Evolutionary conservation across 495 filamentous ascomycete species (phyloP).

Genomic region (Cercophora samala): DNA sequence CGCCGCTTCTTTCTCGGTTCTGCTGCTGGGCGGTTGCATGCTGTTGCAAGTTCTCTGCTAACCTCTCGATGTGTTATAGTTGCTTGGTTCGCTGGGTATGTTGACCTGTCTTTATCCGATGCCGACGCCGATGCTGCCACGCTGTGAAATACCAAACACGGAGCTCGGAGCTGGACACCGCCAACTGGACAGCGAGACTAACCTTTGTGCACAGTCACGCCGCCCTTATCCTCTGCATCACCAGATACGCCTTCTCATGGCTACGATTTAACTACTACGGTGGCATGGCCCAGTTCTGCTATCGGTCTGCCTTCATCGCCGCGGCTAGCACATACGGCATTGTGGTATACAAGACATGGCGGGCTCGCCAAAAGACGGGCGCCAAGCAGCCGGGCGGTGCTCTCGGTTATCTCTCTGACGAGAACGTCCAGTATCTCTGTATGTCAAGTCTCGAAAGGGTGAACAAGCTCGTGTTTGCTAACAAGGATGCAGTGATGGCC

Average conservation of each 20-base stretch:
- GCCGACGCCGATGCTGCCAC: constrained; percentile 8
- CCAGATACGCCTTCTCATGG: constrained; percentile 78
- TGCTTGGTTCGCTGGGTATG: constrained; percentile 89
- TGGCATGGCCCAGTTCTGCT: constrained; percentile 70
- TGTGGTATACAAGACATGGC: constrained; percentile 97
- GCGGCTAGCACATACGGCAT: constrained; percentile 94
- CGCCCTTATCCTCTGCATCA: constrained; percentile 72
- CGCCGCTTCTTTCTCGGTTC: background rate
- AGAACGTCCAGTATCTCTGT: constrained; percentile 98
- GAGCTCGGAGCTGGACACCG: background rate
- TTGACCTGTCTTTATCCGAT: constrained; percentile 25
- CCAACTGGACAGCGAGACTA: background rate
- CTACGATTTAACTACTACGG: constrained; percentile 78
- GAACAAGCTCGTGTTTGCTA: constrained; percentile 15
- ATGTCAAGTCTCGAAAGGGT: constrained; percentile 38
- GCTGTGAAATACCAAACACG: background rate
- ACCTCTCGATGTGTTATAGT: constrained; percentile 33
- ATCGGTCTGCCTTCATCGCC: constrained; percentile 83
- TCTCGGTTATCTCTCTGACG: constrained; percentile 69
- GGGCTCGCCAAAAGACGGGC: constrained; percentile 69
- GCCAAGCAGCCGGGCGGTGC: constrained; percentile 54
- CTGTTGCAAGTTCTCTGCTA: constrained; percentile 18
- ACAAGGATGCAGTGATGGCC: constrained; percentile 68
- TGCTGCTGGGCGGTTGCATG: background rate
- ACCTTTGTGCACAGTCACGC: constrained; percentile 60